A percentile compares a stretch with the other conserved stretches of the same genome.
Evolutionary conservation across 768 basidiomycete species (phyloP).

Genomic region (Boletus sp.): DNA sequence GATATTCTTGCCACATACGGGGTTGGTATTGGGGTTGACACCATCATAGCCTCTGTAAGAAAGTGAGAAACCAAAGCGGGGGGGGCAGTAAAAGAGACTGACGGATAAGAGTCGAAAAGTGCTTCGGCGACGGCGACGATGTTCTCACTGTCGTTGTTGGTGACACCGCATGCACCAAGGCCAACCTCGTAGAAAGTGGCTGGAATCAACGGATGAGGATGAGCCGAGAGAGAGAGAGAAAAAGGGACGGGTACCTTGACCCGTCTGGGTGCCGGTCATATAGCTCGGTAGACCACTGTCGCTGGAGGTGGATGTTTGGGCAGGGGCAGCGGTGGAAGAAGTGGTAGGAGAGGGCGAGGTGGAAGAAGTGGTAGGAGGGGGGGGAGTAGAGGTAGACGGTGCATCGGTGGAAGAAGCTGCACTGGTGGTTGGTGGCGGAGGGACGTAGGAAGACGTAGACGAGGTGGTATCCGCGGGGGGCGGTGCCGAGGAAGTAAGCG

Average conservation of each 20-base stretch:
- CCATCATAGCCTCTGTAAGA: conserved; percentile 48
- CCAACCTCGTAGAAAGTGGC: conserved; percentile 35
- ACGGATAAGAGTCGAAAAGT: conserved; percentile 38
- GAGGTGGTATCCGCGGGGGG: background rate
- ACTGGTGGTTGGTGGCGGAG: background rate
- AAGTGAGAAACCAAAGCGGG: background rate
- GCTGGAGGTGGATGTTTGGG: conserved; percentile 14
- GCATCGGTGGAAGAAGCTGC: background rate
- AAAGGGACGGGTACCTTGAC: conserved; percentile 37
- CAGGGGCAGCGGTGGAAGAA: conserved; percentile 6
- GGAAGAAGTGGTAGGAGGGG: background rate
- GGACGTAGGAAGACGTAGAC: background rate
- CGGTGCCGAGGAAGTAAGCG: background rate
- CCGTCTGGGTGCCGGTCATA: conserved; percentile 46
- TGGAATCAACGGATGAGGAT: conserved; percentile 7
- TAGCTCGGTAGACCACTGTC: conserved; percentile 32
- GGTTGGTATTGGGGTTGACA: conserved; percentile 71
- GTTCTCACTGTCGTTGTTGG: conserved; percentile 26
- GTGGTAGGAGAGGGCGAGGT: conserved; percentile 3
- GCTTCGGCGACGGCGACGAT: conserved; percentile 36
- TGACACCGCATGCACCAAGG: conserved; percentile 41
- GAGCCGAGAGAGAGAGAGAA: background rate
- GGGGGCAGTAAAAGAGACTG: conserved; percentile 3
- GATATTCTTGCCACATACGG: conserved; percentile 57
- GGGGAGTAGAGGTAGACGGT: background rate